Conservation (phyloP, 1,139 yeast genomes). For the Protomyces pachydermus region DNA sequence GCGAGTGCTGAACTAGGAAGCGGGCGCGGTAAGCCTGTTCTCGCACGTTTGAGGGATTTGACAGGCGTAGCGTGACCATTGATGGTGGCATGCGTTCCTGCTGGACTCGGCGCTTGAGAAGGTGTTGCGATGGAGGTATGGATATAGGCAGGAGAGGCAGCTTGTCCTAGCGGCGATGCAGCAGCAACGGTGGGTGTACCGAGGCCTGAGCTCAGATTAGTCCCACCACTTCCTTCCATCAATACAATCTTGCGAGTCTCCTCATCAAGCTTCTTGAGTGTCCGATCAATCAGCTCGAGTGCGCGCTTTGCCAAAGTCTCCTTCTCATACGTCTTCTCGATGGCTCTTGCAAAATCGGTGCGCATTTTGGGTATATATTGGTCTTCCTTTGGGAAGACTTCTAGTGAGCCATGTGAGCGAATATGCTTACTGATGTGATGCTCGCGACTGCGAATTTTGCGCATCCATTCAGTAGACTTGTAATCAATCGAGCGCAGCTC, state of each 20-base stretch:
- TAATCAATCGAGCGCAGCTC: slow-evolving; percentile 71
- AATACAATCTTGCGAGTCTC: slow-evolving; percentile 17
- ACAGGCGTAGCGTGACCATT: slow-evolving; percentile 21
- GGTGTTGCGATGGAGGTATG: not conserved
- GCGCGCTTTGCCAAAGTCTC: slow-evolving; percentile 68
- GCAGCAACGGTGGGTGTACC: slow-evolving; percentile 75
- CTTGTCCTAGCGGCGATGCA: slow-evolving; percentile 51
- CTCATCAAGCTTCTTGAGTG: slow-evolving; percentile 23
- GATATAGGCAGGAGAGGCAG: slow-evolving; percentile 32
- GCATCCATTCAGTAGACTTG: slow-evolving; percentile 60
- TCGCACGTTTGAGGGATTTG: slow-evolving; percentile 25
- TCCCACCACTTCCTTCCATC: slow-evolving; percentile 18
- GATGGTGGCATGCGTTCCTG: slow-evolving; percentile 4
- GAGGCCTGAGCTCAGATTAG: slow-evolving; percentile 46
- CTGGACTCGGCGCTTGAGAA: slow-evolving; percentile 19
- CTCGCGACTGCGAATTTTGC: slow-evolving; percentile 67
- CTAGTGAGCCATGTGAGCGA: slow-evolving; percentile 73
- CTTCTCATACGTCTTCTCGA: slow-evolving; percentile 69
- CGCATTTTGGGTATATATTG: slow-evolving; percentile 61
- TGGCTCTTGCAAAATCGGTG: slow-evolving; percentile 60
- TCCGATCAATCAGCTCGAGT: slow-evolving; percentile 28
- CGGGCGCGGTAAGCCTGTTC: slow-evolving; percentile 22
- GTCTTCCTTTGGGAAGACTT: slow-evolving; percentile 77
- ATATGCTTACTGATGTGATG: slow-evolving; percentile 75
- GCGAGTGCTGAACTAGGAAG: slow-evolving; percentile 13